Percentiles rank a stretch among this genome's conserved stretches.
Conservation (phyloP, 805 yeast species). For the Metschnikowia lunata region DNA sequence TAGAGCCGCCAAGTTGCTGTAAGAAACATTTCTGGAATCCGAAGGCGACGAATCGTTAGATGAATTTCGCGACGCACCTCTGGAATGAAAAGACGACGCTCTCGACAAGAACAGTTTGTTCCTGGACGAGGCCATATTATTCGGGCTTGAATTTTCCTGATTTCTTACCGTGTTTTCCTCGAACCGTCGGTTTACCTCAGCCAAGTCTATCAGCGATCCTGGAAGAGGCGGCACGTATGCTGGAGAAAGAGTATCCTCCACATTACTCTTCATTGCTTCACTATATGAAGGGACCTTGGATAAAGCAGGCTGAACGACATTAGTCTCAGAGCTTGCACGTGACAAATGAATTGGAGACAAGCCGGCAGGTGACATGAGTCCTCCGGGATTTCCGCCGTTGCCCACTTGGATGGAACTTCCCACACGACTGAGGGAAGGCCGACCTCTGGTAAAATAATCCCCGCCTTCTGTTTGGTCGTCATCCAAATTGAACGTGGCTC, state of each 20-base stretch:
- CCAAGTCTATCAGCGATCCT: conserved; percentile 34
- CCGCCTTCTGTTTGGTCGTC: conserved; percentile 20
- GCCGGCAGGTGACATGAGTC: conserved; percentile 34
- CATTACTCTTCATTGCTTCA: conserved; percentile 63
- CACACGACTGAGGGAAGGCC: conserved; percentile 8
- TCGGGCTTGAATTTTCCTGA: conserved; percentile 3
- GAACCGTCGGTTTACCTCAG: conserved; percentile 26
- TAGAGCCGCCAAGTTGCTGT: conserved; percentile 16
- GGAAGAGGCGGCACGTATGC: conserved; percentile 54
- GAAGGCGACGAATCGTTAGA: conserved; percentile 52
- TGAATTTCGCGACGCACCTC: conserved; percentile 20
- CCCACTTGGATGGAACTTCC: conserved; percentile 7
- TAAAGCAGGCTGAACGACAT: conserved; percentile 21
- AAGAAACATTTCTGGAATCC: conserved; percentile 71
- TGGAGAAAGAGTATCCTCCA: conserved; percentile 61
- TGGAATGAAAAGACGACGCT: conserved; percentile 22
- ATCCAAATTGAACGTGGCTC: conserved; percentile 35
- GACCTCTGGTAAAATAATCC: conserved; percentile 31
- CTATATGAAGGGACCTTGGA: conserved; percentile 81
- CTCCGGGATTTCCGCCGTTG: conserved; percentile 1
- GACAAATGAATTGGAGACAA: conserved; percentile 56
- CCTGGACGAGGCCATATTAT: conserved; percentile 5
- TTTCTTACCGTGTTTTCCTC: conserved; percentile 19
- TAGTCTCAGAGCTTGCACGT: conserved; percentile 47
- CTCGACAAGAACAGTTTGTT: conserved; percentile 22